Conservation (phyloP, 495 filamentous ascomycete genomes). For the Penicillium malachiteum region DNA sequence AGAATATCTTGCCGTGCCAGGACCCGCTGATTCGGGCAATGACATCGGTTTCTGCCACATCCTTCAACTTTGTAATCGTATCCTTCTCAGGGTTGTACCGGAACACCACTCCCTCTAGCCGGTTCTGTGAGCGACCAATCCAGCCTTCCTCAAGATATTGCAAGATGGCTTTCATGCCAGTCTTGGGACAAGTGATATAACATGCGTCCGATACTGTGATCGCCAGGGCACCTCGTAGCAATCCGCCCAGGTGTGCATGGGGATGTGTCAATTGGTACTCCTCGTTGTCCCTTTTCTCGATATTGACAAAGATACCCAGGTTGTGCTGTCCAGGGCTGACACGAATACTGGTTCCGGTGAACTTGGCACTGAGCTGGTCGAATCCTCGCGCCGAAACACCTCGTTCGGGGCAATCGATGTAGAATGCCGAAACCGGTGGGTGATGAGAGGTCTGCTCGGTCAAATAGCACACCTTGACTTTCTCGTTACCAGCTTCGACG, state of each 20-base stretch:
- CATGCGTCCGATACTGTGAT: constrained; percentile 86
- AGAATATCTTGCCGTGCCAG: constrained; percentile 75
- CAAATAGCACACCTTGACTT: constrained; percentile 80
- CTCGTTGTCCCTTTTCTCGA: constrained; percentile 77
- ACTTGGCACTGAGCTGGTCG: constrained; percentile 95
- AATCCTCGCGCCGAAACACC: constrained; percentile 86
- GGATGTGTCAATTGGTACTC: constrained; percentile 95
- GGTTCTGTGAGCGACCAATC: constrained; percentile 87
- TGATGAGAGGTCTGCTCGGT: constrained; percentile 99
- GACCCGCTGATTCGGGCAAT: constrained; percentile 79
- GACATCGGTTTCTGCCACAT: constrained; percentile 80
- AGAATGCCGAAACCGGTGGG: constrained; percentile 95
- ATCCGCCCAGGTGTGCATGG: constrained; percentile 84
- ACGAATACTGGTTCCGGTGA: constrained; percentile 91
- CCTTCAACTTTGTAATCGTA: constrained; percentile 70
- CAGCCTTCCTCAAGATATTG: constrained; percentile 94
- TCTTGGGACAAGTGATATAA: constrained; percentile 82
- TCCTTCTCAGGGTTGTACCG: constrained; percentile 81
- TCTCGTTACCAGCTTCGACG: constrained; percentile 42
- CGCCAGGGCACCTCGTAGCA: constrained; percentile 77
- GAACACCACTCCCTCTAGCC: constrained; percentile 88
- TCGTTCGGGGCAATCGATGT: constrained; percentile 87
- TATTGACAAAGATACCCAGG: constrained; percentile 88
- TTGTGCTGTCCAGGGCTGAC: constrained; percentile 92
- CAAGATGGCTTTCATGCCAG: constrained; percentile 83